Base-by-base conservation (phyloP, 2,329 filamentous ascomycete genomes). In the Lasiodiplodia sp. region DNA sequence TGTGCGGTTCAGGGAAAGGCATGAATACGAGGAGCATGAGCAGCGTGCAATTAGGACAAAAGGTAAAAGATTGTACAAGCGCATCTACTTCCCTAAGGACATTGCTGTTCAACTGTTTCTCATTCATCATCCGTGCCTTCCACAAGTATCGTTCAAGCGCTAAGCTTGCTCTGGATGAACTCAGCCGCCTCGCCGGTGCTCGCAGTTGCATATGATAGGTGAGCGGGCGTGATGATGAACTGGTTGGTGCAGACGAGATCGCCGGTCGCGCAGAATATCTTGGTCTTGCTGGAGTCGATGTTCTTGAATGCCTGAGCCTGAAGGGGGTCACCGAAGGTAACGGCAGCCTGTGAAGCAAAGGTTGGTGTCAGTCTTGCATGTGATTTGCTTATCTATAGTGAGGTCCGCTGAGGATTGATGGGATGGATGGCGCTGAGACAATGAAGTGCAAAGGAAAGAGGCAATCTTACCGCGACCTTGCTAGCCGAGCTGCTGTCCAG, bases 261-360 rank as follows among this genome's bases (percentile, higher is more conserved):
- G 21, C 63, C 63, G 23, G 63, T 55, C 2, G 49, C 63, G 31
- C 63, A 66, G 49, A 52, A 66, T 34, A 66, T 38, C 21, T 66
- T 66, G 31, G 63, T 66, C 49, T 31, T 66, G 49, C 23, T 37
- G 4, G 47, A 12, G 12, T 55, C 51, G n/a, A 55, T 44, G n/a
- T 40, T 53, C 21, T 66, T 52, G 52, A 57, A 66, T 3, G 70
- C 47, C 28, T 78, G 60, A 7, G 76, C 78, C 34, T 78, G 75
- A 63, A 78, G 70, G 67, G 78, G 78, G 69, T 80, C 78, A 18
- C 78, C 78, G 40, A 80, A 80, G 52, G 79, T 78, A 53, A 79
- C 75, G 1, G 75, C 75, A 55, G 44, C 76, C 18, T 72, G 68
- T 31, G 77, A 44, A 44, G 2, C 5, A 18, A 7, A 44, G 12